These are phyloP conservation scores for Tuber melanosporum DNA, from an alignment of 495 filamentous ascomycete genomes.

Conservation along the genomic window DNA sequence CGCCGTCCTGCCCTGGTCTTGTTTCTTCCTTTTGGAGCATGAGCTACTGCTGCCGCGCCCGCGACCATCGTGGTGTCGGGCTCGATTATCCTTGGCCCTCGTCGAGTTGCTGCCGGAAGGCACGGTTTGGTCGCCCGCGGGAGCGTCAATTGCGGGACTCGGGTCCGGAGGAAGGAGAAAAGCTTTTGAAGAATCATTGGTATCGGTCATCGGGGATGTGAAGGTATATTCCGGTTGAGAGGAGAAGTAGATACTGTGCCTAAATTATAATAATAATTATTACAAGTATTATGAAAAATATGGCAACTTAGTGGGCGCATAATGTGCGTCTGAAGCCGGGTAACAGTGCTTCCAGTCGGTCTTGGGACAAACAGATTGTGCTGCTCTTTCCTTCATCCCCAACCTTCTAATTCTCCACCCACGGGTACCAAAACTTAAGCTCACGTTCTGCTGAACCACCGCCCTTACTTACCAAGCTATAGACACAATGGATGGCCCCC, in stretches of 20 bases:
- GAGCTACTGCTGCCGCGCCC: background rate
- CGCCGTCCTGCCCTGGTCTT: conserved; percentile 27
- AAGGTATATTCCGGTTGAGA: background rate
- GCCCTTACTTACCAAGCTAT: conserved; percentile 5
- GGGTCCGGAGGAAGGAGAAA: background rate
- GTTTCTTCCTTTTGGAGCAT: conserved; percentile 20
- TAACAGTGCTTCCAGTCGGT: background rate
- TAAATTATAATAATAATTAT: background rate
- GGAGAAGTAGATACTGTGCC: background rate
- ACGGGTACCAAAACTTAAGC: background rate
- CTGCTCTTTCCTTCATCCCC: background rate
- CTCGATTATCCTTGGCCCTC: background rate
- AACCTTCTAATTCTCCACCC: background rate
- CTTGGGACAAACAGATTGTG: background rate
- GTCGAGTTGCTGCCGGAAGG: background rate
- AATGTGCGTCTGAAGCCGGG: background rate
- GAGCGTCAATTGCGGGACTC: background rate
- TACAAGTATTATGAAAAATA: background rate
- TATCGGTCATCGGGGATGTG: background rate
- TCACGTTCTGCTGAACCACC: background rate
- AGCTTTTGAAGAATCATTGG: background rate
- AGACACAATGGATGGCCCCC: conserved; percentile 19
- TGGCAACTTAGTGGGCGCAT: background rate
- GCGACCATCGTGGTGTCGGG: background rate
- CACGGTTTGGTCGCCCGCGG: background rate